These are phyloP conservation scores for Apium graveolens DNA, from an alignment of 129 eudicot species.

Conservation along the genomic window DNA sequence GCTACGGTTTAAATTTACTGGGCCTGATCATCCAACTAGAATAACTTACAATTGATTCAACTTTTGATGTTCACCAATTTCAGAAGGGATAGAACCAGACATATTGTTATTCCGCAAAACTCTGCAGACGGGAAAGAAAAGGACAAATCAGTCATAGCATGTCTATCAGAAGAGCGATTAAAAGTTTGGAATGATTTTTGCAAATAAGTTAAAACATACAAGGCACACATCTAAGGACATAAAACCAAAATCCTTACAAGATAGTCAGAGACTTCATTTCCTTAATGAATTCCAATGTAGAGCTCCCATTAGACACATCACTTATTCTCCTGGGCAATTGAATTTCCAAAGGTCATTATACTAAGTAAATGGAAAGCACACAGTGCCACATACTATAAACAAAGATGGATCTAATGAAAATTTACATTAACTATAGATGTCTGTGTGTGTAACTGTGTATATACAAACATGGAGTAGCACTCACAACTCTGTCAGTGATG, in stretches of 20 bases:
- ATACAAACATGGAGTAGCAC: conserved; percentile 14
- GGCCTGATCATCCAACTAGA: background rate
- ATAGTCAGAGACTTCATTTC: conserved; percentile 3
- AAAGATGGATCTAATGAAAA: background rate
- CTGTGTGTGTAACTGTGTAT: background rate
- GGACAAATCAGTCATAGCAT: conserved; percentile 7
- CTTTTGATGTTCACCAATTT: conserved; percentile 43
- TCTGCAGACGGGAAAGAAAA: conserved; percentile 24
- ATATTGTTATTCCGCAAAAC: conserved; percentile 55
- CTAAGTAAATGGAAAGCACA: background rate
- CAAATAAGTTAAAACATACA: background rate
- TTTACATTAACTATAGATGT: background rate
- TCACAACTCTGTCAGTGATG: conserved; percentile 52
- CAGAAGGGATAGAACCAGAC: conserved; percentile 61
- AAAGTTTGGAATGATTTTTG: background rate
- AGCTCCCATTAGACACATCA: conserved; percentile 19
- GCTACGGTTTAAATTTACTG: background rate
- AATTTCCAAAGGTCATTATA: background rate
- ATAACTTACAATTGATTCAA: conserved; percentile 56
- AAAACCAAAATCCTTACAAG: conserved; percentile 8
- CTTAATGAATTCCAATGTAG: conserved; percentile 4
- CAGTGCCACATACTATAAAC: background rate
- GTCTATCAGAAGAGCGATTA: background rate
- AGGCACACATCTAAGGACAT: background rate
- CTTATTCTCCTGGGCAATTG: conserved; percentile 57